Evolutionary conservation across 108 stramenopile species (phyloP).

Genomic region (Conticribra guillardii): DNA sequence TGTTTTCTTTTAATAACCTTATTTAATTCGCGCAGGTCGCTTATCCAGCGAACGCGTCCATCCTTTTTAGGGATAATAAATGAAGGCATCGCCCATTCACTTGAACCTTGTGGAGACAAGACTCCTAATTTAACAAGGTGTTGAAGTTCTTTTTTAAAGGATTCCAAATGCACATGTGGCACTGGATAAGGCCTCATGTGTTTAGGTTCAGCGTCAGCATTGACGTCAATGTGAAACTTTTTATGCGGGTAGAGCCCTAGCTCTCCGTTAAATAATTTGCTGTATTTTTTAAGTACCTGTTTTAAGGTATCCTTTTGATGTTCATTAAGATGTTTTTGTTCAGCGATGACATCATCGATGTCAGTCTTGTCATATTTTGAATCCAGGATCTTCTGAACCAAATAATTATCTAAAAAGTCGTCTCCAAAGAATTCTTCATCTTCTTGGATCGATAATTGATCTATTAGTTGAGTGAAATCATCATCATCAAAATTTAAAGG

Average conservation of each 20-base stretch:
- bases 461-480: too few species aligned
- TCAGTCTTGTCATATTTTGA: constrained; percentile 36
- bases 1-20: constrained; percentile 13
- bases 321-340: constrained; percentile 40
- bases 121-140: constrained; percentile 32
- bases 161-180: constrained; percentile 19
- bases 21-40: constrained; percentile 50
- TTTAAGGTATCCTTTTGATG: constrained; percentile 17
- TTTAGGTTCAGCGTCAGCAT: constrained; percentile 30
- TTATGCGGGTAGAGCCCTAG: constrained; percentile 39
- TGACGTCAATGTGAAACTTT: constrained; percentile 45
- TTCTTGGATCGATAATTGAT: not conserved
- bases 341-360: constrained; percentile 16
- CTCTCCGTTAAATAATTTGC: constrained; percentile 42
- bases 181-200: constrained; percentile 33
- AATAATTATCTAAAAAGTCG: not conserved
- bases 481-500: too few species aligned
- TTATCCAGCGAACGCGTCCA: constrained; percentile 45
- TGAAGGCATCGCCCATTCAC: constrained; percentile 32
- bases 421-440: constrained; percentile 5
- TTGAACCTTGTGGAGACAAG: not conserved
- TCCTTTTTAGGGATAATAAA: constrained; percentile 55
- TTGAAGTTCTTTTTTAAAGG: constrained; percentile 40
- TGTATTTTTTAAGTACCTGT: constrained; percentile 13
- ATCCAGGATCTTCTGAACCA: constrained; percentile 22